phyloP scores from a whole-genome alignment of 2,329 filamentous ascomycete genomes.

The Epichloe glyceriae region DNA sequence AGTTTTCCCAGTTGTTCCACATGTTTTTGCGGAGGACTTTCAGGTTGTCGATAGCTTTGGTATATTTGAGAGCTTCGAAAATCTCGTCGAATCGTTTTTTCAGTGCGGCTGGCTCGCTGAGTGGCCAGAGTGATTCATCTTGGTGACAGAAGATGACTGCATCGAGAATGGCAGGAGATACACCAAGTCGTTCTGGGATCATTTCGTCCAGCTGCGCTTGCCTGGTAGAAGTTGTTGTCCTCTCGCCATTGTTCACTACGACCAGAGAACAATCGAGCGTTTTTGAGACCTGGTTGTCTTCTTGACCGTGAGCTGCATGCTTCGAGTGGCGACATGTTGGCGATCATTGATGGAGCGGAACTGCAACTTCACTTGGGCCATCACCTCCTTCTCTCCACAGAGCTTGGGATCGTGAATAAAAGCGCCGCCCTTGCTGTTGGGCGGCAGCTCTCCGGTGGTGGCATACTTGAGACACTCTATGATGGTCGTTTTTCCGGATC shows the following conservation, averaged over 20 bases:
- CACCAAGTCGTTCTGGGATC: slow-evolving; percentile 76
- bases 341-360: slow-evolving; percentile 70
- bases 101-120: slow-evolving; percentile 72
- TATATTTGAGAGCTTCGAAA: slow-evolving; percentile 93
- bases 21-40: slow-evolving; percentile 75
- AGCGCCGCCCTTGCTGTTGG: slow-evolving; percentile 79
- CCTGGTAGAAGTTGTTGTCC: slow-evolving; percentile 63
- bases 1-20: slow-evolving; percentile 60
- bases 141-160: slow-evolving; percentile 98
- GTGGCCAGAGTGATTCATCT: slow-evolving; percentile 92
- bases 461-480: slow-evolving; percentile 98
- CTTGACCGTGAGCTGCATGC: slow-evolving; percentile 74
- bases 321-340: slow-evolving; percentile 73
- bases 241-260: slow-evolving; percentile 68
- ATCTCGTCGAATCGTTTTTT: slow-evolving; percentile 98
- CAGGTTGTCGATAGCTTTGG: slow-evolving; percentile 92
- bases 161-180: slow-evolving; percentile 80
- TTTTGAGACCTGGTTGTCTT: slow-evolving; percentile 61
- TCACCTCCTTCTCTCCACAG: slow-evolving; percentile 72
- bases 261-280: slow-evolving; percentile 71
- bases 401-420: slow-evolving; percentile 98
- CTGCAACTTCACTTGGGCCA: slow-evolving; percentile 81
- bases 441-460: slow-evolving; percentile 84
- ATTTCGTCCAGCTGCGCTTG: slow-evolving; percentile 71
- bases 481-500: slow-evolving; percentile 96